Evolutionary conservation across 371 early-diverging fungal genomes (phyloP).

Genomic region (Parasitella parasitica): DNA sequence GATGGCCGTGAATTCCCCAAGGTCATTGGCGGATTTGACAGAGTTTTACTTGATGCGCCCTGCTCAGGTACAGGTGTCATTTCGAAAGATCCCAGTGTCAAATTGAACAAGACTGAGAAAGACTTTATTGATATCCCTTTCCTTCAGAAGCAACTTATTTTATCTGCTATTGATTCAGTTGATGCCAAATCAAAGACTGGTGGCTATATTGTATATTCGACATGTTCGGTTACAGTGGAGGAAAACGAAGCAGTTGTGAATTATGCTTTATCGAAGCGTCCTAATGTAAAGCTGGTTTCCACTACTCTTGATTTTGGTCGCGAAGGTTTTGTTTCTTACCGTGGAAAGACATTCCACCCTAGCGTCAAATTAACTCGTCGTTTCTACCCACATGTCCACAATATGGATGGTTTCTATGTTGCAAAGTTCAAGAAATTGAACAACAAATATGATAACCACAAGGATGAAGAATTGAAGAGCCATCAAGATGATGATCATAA

Average conservation of each 20-base stretch:
- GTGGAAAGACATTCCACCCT: slow-evolving; percentile 90
- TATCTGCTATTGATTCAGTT: slow-evolving; percentile 97
- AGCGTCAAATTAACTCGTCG: slow-evolving; percentile 85
- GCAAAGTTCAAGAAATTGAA: slow-evolving; percentile 93
- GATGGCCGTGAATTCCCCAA: slow-evolving; percentile 96
- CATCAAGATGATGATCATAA: slow-evolving; percentile 12
- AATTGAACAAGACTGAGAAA: slow-evolving; percentile 89
- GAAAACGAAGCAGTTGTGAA: slow-evolving; percentile 99
- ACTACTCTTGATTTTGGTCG: slow-evolving; percentile 92
- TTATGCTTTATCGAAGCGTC: slow-evolving; percentile 93
- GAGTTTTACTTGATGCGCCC: slow-evolving; percentile 98
- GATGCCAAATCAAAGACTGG: slow-evolving; percentile 92
- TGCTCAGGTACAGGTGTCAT: slow-evolving; percentile 99
- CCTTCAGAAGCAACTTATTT: slow-evolving; percentile 95
- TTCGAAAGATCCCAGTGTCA: slow-evolving; percentile 96
- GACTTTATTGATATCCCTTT: slow-evolving; percentile 91
- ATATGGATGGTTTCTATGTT: slow-evolving; percentile 99
- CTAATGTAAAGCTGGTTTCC: slow-evolving; percentile 90
- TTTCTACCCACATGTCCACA: slow-evolving; percentile 98
- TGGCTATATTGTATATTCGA: slow-evolving; percentile 98
- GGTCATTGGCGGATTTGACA: slow-evolving; percentile 95
- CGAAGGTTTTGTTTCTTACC: slow-evolving; percentile 84
- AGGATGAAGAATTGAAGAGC: slow-evolving; percentile 35
- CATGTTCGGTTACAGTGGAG: slow-evolving; percentile 98
- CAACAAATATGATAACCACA: slow-evolving; percentile 61